These are phyloP conservation scores for Fusarium miscanthi DNA, from an alignment of 2,329 filamentous ascomycete genomes.

Conservation along the genomic window DNA sequence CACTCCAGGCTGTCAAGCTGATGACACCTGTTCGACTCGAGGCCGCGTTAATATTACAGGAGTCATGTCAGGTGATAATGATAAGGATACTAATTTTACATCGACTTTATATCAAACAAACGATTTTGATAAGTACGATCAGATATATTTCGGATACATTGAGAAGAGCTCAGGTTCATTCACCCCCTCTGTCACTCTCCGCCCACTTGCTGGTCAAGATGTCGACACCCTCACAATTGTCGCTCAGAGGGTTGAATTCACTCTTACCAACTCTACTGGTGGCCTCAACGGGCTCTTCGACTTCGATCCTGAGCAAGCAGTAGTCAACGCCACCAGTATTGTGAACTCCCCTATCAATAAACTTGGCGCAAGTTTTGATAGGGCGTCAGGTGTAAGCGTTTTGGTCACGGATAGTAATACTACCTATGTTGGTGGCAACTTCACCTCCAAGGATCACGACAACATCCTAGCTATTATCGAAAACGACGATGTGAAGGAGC, in stretches of 20 bases:
- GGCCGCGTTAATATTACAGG: conserved; percentile 87
- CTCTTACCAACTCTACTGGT: conserved; percentile 76
- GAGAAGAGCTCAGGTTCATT: conserved; percentile 80
- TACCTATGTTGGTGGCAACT: conserved; percentile 86
- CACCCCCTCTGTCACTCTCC: conserved; percentile 82
- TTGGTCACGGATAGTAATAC: conserved; percentile 73
- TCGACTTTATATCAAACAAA: conserved; percentile 88
- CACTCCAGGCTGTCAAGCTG: conserved; percentile 88
- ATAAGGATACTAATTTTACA: conserved; percentile 61
- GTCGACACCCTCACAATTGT: conserved; percentile 78
- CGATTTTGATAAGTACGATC: conserved; percentile 95
- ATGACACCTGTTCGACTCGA: conserved; percentile 78
- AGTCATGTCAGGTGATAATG: conserved; percentile 66
- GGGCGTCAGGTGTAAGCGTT: conserved; percentile 75
- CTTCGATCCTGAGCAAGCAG: conserved; percentile 72
- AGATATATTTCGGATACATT: conserved; percentile 86
- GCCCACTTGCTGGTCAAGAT: conserved; percentile 72
- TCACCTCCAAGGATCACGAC: conserved; percentile 72
- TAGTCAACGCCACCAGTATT: conserved; percentile 71
- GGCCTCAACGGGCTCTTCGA: conserved; percentile 92
- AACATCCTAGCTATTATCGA: conserved; percentile 83
- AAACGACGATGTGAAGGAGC: conserved; percentile 69
- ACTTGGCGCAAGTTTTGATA: conserved; percentile 76
- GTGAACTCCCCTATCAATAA: conserved; percentile 79
- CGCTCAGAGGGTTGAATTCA: conserved; percentile 88